phyloP scores from a whole-genome alignment of 2,329 filamentous ascomycete genomes.

The Cladophialophora yegresii region DNA sequence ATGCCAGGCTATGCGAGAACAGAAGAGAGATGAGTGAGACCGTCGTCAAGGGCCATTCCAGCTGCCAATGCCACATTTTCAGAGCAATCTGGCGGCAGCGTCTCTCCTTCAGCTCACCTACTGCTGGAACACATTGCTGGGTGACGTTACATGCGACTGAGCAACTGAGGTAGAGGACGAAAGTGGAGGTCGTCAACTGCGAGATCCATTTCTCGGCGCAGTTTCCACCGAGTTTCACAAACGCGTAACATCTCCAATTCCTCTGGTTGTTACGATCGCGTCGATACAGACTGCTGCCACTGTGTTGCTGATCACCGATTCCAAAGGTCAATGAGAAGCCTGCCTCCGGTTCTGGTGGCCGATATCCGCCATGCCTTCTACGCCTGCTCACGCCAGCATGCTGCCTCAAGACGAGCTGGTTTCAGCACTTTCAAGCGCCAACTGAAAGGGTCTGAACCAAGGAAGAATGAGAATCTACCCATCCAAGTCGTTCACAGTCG shows the following conservation, averaged over 20 bases:
- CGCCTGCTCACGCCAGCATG: conserved; percentile 30
- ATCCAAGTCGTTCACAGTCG: conserved; percentile 30
- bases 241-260: conserved; percentile 5
- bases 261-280: conserved; percentile 11
- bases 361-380: conserved; percentile 33
- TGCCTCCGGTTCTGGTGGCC: conserved; percentile 28
- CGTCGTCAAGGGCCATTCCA: conserved; percentile 12
- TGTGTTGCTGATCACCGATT: not conserved
- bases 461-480: conserved; percentile 18
- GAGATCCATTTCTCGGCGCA: conserved; percentile 23
- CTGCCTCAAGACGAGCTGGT: conserved; percentile 15
- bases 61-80: conserved; percentile 21
- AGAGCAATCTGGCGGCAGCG: not conserved
- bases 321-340: conserved; percentile 16
- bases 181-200: not conserved
- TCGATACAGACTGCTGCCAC: not conserved
- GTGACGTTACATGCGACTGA: not conserved
- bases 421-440: conserved; percentile 28
- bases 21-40: conserved; percentile 14
- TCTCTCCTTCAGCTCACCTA: not conserved
- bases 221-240: conserved; percentile 19
- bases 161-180: not conserved
- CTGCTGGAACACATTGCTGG: not conserved
- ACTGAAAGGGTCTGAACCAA: conserved; percentile 16
- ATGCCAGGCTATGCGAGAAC: conserved; percentile 45